Evolutionary conservation across 805 yeast genomes (phyloP), one percentile per base, ranked within the genome.

Genomic region (Kodamaea kakaduensis): DNA sequence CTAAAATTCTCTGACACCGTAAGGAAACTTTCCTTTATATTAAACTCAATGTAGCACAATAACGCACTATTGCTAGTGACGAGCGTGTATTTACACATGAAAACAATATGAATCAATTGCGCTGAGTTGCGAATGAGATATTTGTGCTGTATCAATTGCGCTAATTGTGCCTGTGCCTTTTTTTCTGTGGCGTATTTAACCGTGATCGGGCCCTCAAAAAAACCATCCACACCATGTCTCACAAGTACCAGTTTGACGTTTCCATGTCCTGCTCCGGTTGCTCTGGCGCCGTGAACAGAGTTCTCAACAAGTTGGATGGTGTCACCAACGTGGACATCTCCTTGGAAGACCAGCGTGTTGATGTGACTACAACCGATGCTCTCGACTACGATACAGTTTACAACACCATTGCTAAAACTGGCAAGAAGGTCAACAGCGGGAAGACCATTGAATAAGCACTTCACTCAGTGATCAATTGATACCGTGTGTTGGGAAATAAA

Each of bases 261-360:
- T 68, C 80, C 29, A 88, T 88, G 96, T 51, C 84, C 36, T 89
- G 96, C 54, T 73, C 83, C 9, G 86, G 96, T 12, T 90, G 98
- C 61, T 83, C 95, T 15, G 77, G 73, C 39, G 96, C 97, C 5
- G 84, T 90, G 32, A 76, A 78, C 59, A 77, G 84, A 50, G 97
- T 79, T 1, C 71, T 88, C 38, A 70, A 67, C 27, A 77, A 71
- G 46, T 67, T 84, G 29, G 79, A 77, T 29, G 96, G 95, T 3
- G 93, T 90, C 31, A 71, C 79, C 32, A 67, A 75, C 27, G 69
- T 81, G 15, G 82, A 83, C 39, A 79, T 89, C 38, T 81, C 94
- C 2, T 70, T 93, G 31, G 89, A 83, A 34, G 63, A 77, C 18
- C 97, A 90, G 66, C 66, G 81, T 2, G 98, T 90, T 7, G 81